phyloP scores from a whole-genome alignment of 2,329 filamentous ascomycete genomes.

The Stagonosporopsis cucurbitacearum region DNA sequence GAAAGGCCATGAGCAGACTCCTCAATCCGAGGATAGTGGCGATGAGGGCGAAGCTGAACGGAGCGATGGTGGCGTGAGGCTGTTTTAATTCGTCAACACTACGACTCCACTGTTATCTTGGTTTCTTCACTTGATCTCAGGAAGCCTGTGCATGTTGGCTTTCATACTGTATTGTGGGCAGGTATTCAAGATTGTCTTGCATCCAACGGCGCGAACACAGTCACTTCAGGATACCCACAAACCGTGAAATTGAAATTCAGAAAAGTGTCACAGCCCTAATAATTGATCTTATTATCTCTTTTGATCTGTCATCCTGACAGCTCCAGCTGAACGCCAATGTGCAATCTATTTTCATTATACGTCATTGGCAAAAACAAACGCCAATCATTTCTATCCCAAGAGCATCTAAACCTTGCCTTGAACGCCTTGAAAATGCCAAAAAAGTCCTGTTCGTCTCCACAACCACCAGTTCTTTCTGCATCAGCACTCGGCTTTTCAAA shows the following conservation, averaged over 20 bases:
- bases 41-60: neutral
- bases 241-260: too few relatives aligned
- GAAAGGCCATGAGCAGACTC: neutral
- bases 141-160: neutral
- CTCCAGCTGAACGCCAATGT: neutral
- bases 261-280: too few relatives aligned
- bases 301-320: neutral
- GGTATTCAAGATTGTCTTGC: too few relatives aligned
- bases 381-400: neutral
- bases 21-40: neutral
- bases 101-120: too few relatives aligned
- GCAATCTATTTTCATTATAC: neutral
- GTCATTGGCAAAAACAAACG: neutral
- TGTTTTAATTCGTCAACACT: neutral
- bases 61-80: conserved; percentile 5
- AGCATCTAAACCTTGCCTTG: neutral
- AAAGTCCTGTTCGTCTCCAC: neutral
- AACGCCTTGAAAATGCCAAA: conserved; percentile 5
- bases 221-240: neutral
- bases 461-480: neutral
- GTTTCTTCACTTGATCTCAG: too few relatives aligned
- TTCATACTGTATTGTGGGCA: too few relatives aligned
- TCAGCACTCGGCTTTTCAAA: neutral
- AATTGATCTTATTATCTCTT: neutral
- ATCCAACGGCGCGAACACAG: neutral